A percentile compares a stretch with the other conserved stretches of the same genome.
Conservation (phyloP, 768 basidiomycete genomes). For the Lactarius sanguifluus region DNA sequence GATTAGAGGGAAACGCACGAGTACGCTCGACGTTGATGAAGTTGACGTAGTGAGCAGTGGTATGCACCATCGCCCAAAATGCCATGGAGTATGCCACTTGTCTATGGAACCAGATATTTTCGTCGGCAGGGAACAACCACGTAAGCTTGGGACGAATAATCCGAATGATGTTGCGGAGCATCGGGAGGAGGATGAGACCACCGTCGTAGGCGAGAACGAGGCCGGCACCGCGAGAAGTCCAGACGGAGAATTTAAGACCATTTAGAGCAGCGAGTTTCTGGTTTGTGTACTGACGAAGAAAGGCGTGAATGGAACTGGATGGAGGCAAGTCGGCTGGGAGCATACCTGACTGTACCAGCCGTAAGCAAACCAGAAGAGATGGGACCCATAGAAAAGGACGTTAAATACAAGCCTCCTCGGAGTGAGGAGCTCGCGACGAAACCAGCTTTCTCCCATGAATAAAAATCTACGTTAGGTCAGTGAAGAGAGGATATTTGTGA, state of each 20-base stretch:
- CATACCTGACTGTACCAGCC: constrained; percentile 87
- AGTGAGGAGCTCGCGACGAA: constrained; percentile 65
- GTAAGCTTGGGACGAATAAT: constrained; percentile 74
- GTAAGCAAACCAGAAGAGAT: constrained; percentile 71
- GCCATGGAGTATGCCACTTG: constrained; percentile 94
- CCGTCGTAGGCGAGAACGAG: constrained; percentile 88
- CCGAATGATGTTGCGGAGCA: constrained; percentile 87
- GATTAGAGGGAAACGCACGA: constrained; percentile 50
- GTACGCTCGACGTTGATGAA: constrained; percentile 89
- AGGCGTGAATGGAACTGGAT: not conserved
- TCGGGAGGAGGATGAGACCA: constrained; percentile 81
- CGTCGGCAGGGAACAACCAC: constrained; percentile 90
- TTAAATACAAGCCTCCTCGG: constrained; percentile 70
- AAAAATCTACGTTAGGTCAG: constrained; percentile 28
- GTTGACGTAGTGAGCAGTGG: constrained; percentile 92
- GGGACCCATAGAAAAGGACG: constrained; percentile 75
- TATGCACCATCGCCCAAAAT: constrained; percentile 91
- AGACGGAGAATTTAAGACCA: constrained; percentile 77
- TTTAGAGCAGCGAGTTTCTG: constrained; percentile 71
- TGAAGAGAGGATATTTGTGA: constrained; percentile 33
- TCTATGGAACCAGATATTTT: constrained; percentile 95
- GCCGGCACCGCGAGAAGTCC: constrained; percentile 89
- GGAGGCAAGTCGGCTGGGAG: constrained; percentile 13
- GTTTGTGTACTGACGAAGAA: constrained; percentile 53
- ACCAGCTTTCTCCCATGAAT: constrained; percentile 68